Evolutionary conservation across 2,329 filamentous ascomycete species (phyloP).

Genomic region (Xylaria sp.): DNA sequence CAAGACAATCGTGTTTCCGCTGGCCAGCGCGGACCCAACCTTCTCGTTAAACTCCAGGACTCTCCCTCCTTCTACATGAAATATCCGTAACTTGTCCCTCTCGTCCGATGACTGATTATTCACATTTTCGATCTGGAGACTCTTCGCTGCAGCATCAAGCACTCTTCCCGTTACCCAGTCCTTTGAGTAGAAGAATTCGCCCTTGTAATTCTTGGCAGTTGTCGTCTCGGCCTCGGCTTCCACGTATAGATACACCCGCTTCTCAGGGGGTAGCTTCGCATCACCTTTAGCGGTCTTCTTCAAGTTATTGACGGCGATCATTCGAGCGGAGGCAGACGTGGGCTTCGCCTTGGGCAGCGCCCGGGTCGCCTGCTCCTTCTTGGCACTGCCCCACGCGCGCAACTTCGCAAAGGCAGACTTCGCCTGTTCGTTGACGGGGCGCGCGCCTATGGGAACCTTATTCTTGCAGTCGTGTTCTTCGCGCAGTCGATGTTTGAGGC

Average conservation of each 20-base stretch:
- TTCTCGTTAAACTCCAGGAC: constrained; percentile 90
- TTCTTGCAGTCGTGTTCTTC: constrained; percentile 89
- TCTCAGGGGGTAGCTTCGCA: constrained; percentile 79
- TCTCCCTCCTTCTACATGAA: constrained; percentile 90
- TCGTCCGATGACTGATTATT: constrained; percentile 83
- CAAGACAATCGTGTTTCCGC: constrained; percentile 90
- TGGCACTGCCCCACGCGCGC: constrained; percentile 81
- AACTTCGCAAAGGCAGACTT: constrained; percentile 79
- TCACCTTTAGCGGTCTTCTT: constrained; percentile 94
- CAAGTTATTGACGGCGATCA: constrained; percentile 77
- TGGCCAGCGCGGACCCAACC: constrained; percentile 76
- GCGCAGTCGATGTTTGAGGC: constrained; percentile 77
- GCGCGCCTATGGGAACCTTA: constrained; percentile 68
- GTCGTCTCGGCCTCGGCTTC: constrained; percentile 91
- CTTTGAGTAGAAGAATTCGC: constrained; percentile 80
- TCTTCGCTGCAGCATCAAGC: constrained; percentile 79
- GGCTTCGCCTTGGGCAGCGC: constrained; percentile 72
- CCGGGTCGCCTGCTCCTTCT: constrained; percentile 70
- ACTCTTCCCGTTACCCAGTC: constrained; percentile 92
- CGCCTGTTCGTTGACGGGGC: constrained; percentile 68
- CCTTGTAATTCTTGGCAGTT: constrained; percentile 82
- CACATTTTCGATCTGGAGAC: constrained; percentile 81
- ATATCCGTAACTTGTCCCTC: constrained; percentile 83
- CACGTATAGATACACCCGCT: constrained; percentile 89
- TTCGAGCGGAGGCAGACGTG: constrained; percentile 69